Conservation (phyloP, 306 rosid species). For the Quercus parvula region DNA sequence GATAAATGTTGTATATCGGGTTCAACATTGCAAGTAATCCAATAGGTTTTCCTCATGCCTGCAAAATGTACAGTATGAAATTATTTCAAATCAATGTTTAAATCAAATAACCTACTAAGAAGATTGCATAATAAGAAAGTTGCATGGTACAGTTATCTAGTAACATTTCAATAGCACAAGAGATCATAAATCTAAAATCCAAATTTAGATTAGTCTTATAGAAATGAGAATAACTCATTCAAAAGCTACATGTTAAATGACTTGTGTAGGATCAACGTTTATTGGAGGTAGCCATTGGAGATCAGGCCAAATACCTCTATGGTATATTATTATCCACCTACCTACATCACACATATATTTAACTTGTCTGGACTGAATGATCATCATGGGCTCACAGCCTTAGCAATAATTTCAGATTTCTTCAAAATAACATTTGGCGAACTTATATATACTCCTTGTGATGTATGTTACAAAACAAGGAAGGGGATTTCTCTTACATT, state of each 20-base stretch:
- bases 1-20: slow-evolving; percentile 85
- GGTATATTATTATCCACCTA: not conserved
- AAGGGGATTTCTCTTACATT: not conserved
- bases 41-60: slow-evolving; percentile 83
- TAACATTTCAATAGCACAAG: not conserved
- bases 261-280: not conserved
- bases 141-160: not conserved
- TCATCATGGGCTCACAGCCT: not conserved
- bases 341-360: not conserved
- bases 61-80: slow-evolving; percentile 25
- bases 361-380: not conserved
- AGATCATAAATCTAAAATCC: not conserved
- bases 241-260: not conserved
- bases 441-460: not conserved
- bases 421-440: not conserved
- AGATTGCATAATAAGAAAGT: not conserved
- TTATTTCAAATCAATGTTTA: not conserved
- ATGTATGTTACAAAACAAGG: not conserved
- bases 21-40: slow-evolving; percentile 89
- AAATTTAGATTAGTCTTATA: not conserved
- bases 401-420: not conserved
- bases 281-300: not conserved
- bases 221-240: not conserved
- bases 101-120: not conserved
- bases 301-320: not conserved